phyloP scores from a whole-genome alignment of 2,329 filamentous ascomycete genomes.

The Aspergillus eucalypticola region DNA sequence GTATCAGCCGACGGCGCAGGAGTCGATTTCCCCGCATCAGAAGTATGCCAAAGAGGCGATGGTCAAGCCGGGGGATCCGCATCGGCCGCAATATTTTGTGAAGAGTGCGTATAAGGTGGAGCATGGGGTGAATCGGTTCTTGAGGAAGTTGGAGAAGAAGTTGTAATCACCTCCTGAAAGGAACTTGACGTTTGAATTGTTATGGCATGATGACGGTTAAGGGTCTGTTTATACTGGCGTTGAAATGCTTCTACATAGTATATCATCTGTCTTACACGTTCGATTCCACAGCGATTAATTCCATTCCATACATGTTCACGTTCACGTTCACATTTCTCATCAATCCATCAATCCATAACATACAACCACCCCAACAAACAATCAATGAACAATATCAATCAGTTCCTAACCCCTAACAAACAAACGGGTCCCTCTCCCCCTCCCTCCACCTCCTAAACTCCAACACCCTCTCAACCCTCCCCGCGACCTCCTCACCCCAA shows the following conservation, averaged over 20 bases:
- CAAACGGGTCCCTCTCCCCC: neutral
- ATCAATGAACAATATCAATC: no score
- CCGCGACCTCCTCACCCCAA: neutral
- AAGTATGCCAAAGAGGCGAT: constrained; percentile 36
- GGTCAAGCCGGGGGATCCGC: constrained; percentile 34
- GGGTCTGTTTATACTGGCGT: no score
- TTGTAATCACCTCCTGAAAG: constrained; percentile 18
- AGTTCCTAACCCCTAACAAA: neutral
- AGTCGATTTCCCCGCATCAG: constrained; percentile 40
- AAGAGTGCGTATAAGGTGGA: constrained; percentile 42
- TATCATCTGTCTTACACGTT: no score
- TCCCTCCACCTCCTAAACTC: neutral
- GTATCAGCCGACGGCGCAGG: constrained; percentile 48
- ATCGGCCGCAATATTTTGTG: constrained; percentile 40
- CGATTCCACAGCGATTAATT: no score
- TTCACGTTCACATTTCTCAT: no score
- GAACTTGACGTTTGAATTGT: neutral
- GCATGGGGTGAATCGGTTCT: constrained; percentile 45
- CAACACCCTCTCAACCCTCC: neutral
- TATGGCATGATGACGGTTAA: no score
- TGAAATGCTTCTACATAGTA: no score
- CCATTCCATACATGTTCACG: no score
- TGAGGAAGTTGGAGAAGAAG: constrained; percentile 50
- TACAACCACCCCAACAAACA: no score
- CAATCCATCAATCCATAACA: no score